Conservation (phyloP, 2,329 filamentous ascomycete genomes). For the Ophiobolus disseminans region DNA sequence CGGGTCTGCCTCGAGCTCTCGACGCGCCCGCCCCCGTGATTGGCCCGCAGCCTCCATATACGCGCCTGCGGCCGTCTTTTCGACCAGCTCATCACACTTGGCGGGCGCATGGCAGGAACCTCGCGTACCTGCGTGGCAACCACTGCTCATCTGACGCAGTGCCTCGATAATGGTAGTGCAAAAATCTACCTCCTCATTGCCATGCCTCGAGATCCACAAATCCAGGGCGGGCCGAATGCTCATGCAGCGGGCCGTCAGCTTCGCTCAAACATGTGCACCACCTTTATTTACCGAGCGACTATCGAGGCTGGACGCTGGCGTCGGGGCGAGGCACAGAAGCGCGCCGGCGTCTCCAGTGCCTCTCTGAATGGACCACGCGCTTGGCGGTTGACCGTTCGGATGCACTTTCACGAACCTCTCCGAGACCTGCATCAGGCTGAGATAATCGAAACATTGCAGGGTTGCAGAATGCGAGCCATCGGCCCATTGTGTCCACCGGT, state of each 20-base stretch:
- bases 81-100: constrained; percentile 41
- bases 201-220: neutral
- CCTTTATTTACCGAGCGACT: neutral
- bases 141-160: constrained; percentile 7
- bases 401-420: neutral
- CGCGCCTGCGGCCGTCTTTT: constrained; percentile 41
- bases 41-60: constrained; percentile 28
- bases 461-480: constrained; percentile 10
- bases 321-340: too few relatives aligned
- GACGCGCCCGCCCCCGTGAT: constrained; percentile 29
- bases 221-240: neutral
- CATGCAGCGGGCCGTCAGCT: neutral
- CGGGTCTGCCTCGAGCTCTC: constrained; percentile 19
- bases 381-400: constrained; percentile 1
- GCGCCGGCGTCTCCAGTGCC: neutral
- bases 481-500: constrained; percentile 11
- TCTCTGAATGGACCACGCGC: neutral
- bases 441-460: constrained; percentile 2
- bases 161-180: neutral
- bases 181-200: neutral
- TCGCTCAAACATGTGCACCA: neutral
- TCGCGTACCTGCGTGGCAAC: constrained; percentile 24
- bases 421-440: constrained; percentile 13
- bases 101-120: constrained; percentile 33
- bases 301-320: too few relatives aligned